Evolutionary conservation across 768 basidiomycete genomes (phyloP), one percentile per base, ranked within the genome.

Genomic region (Xerocomellus amylosporus): DNA sequence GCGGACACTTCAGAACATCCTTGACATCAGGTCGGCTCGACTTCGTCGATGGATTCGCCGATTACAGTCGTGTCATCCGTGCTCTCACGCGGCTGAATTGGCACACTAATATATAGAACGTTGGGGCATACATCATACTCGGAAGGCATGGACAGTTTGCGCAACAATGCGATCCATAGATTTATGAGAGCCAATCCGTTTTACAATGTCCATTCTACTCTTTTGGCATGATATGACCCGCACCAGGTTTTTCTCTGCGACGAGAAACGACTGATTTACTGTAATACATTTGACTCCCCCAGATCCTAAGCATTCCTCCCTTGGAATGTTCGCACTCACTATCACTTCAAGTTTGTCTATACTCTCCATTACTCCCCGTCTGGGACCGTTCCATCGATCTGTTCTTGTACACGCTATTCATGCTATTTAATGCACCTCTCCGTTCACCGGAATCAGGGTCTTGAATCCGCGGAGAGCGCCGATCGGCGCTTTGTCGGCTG

Each of bases 1-100:
- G 48, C 55, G 46, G 58, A 66, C 56, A 53, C 54, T 54, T 52
- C 60, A 61, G 61, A 56, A 49, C 59, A 56, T 31, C 51, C 48
- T 44, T 65, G 70, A 53, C 81, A 78, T 61, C 76, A 75, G 51
- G 66, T 71, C 44, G 66, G 79, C 37, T 75, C 74, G 38, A 79
- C 80, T 47, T 76, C 78, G 28, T 75, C 75, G 5, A 78, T 49
- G 51, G 58, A 59, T 50, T 47, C 43, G 26, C 56, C 46, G 39
- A 55, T 55, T 59, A 51, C 31, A 55, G 40, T 34, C 58, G 36
- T 53, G 41, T 46, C 49, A 47, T 41, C 40, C 22, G 31, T 51
- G 42, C 57, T 54, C 52, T 49, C 41, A 34, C 37, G 40, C 38
- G 43, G 55, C 50, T 51, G 41, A 50, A 53, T 46, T 31, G 45